phyloP scores from a whole-genome alignment of 2,329 filamentous ascomycete genomes.

The Trichoderma harzianum region DNA sequence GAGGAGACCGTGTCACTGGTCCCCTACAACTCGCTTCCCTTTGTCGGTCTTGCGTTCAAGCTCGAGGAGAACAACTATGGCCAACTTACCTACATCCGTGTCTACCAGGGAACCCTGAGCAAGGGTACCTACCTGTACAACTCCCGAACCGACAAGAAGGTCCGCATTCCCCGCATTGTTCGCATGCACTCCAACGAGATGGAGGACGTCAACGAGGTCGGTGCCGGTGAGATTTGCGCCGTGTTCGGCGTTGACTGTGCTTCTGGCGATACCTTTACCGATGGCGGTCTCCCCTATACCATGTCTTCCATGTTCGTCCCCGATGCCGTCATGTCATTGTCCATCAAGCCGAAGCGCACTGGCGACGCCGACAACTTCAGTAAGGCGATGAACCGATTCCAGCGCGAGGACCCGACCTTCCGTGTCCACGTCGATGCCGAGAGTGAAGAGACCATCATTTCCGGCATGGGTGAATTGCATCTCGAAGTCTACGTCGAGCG shows the following conservation, averaged over 20 bases:
- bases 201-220: constrained; percentile 91
- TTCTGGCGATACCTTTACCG: constrained; percentile 96
- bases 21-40: constrained; percentile 89
- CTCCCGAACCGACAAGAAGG: constrained; percentile 89
- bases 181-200: constrained; percentile 99
- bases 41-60: constrained; percentile 96
- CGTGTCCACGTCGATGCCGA: constrained; percentile 88
- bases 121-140: constrained; percentile 93
- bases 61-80: constrained; percentile 98
- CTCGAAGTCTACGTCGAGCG: constrained; percentile 97
- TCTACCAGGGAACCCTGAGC: constrained; percentile 88
- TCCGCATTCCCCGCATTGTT: constrained; percentile 94
- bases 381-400: constrained; percentile 98
- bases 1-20: constrained; percentile 84
- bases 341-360: constrained; percentile 91
- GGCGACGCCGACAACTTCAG: constrained; percentile 93
- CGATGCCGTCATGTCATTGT: constrained; percentile 95
- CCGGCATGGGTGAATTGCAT: constrained; percentile 96
- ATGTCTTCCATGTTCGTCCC: constrained; percentile 99
- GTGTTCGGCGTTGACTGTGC: constrained; percentile 98
- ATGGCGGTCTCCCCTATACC: constrained; percentile 84
- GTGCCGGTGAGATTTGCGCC: constrained; percentile 95
- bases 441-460: constrained; percentile 95
- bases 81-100: constrained; percentile 95
- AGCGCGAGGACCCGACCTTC: constrained; percentile 97